Evolutionary conservation across 768 basidiomycete genomes (phyloP), one percentile per base, ranked within the genome.

Genomic region (Candolleomyces aberdarensis): DNA sequence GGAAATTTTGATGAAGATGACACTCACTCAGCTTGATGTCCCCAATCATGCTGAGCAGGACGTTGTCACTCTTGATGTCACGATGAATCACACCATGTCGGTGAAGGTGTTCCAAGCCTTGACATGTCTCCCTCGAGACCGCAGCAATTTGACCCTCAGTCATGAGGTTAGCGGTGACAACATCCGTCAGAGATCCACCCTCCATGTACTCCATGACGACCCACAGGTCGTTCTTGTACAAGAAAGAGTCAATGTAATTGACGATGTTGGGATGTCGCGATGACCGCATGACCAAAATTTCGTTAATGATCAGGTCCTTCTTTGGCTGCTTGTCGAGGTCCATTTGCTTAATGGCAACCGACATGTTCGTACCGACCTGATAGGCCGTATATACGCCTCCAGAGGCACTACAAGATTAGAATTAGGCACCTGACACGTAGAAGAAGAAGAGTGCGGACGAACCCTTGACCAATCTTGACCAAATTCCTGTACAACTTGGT

Each of bases 151-250:
- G 97, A 1, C 96, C 97, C 73, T 98, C 97, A 0, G 91, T 95
- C 95, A 99, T 98, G 69, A 97, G 76, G 73, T 96, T 95, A 55
- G 89, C 92, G 17, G 93, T 95, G 66, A 95, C 95, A 63, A 98
- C 95, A 70, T 98, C 96, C 5, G 96, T 99, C 48, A 98, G 78
- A 32, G 86, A 89, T 39, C 94, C 92, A 44, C 96, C 96, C 76
- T 98, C 96, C 96, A 98, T 98, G 75, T 96, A 98, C 77, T 98
- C 97, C 97, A 99, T 98, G 59, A 98, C 94, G 43, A 99, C 95
- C 97, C 97, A 98, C 3, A 99, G 81, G 70, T 98, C 97, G 72
- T 96, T 97, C 82, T 93, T 95, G 80, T 96, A 86, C 46, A 98
- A 76, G 84, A 98, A 99, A 2, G 95, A 96, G 72, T 99, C 97